Evolutionary conservation across 495 filamentous ascomycete species (phyloP).

Genomic region (Xylaria castorea): DNA sequence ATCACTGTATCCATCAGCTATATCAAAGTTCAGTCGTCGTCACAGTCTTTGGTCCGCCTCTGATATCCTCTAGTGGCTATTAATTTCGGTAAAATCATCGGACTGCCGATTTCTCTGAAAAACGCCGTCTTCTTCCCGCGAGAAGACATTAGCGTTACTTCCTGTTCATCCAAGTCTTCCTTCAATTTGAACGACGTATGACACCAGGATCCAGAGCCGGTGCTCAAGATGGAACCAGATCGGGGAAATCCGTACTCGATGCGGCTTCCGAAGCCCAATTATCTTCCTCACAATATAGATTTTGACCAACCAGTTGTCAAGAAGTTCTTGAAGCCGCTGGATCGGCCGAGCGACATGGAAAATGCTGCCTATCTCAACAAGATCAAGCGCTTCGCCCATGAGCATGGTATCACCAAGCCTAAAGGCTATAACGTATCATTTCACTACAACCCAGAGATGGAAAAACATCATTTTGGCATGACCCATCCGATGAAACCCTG

Average conservation of each 20-base stretch:
- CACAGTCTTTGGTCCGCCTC: not conserved
- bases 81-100: not conserved
- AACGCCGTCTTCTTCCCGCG: not conserved
- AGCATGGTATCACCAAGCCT: slow-evolving; percentile 77
- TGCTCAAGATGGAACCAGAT: slow-evolving; percentile 36
- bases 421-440: slow-evolving; percentile 91
- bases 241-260: slow-evolving; percentile 40
- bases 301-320: slow-evolving; percentile 66
- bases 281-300: slow-evolving; percentile 53
- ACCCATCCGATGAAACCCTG: slow-evolving; percentile 99
- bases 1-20: not conserved
- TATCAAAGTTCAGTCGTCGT: not conserved
- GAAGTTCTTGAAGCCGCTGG: slow-evolving; percentile 67
- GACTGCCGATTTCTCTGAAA: not conserved
- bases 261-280: slow-evolving; percentile 56
- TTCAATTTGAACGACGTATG: not conserved
- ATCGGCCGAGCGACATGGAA: slow-evolving; percentile 59
- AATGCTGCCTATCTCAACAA: slow-evolving; percentile 68
- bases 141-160: not conserved
- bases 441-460: slow-evolving; percentile 94
- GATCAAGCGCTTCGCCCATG: slow-evolving; percentile 69
- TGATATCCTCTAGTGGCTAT: not conserved
- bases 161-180: not conserved
- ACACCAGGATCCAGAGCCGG: not conserved
- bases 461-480: slow-evolving; percentile 93